Evolutionary conservation across 768 basidiomycete genomes (phyloP).

Genomic region (Stropharia rugosoannulata): DNA sequence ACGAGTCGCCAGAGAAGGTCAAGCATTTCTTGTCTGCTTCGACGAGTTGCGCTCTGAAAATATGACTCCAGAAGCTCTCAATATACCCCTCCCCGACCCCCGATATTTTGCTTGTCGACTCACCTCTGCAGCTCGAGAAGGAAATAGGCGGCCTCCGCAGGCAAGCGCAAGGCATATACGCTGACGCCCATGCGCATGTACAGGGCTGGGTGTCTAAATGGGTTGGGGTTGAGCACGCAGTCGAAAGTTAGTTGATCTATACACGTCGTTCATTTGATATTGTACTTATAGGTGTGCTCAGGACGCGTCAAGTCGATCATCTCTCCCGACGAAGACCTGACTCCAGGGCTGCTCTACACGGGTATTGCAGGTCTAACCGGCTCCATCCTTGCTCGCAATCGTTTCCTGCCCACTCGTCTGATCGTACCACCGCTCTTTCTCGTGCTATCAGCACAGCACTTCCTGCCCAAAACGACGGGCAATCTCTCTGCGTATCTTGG

Average conservation of each 20-base stretch:
- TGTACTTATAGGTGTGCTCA: slow-evolving; percentile 26
- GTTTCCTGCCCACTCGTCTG: slow-evolving; percentile 65
- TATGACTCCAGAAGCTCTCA: slow-evolving; percentile 57
- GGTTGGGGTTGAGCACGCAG: slow-evolving; percentile 82
- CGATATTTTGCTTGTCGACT: slow-evolving; percentile 71
- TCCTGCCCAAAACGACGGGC: slow-evolving; percentile 79
- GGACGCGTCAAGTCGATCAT: slow-evolving; percentile 83
- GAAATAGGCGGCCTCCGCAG: slow-evolving; percentile 73
- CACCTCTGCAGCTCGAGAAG: slow-evolving; percentile 72
- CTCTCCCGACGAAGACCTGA: slow-evolving; percentile 78
- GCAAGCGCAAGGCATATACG: slow-evolving; percentile 53
- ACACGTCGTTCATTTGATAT: background rate
- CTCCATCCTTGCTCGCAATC: slow-evolving; percentile 82
- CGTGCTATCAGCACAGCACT: slow-evolving; percentile 69
- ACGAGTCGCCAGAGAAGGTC: slow-evolving; percentile 34
- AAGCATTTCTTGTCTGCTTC: background rate
- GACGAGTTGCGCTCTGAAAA: background rate
- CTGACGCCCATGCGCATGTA: slow-evolving; percentile 60
- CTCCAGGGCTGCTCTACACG: slow-evolving; percentile 88
- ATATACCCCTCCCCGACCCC: slow-evolving; percentile 72
- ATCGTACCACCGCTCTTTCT: slow-evolving; percentile 77
- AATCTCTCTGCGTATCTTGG: slow-evolving; percentile 70
- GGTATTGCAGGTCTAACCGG: slow-evolving; percentile 87
- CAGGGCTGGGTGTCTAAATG: slow-evolving; percentile 76
- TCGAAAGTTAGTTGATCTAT: slow-evolving; percentile 68